These are phyloP conservation scores for Penicillium ucsense DNA, from an alignment of 495 filamentous ascomycete species.

Conservation along the genomic window DNA sequence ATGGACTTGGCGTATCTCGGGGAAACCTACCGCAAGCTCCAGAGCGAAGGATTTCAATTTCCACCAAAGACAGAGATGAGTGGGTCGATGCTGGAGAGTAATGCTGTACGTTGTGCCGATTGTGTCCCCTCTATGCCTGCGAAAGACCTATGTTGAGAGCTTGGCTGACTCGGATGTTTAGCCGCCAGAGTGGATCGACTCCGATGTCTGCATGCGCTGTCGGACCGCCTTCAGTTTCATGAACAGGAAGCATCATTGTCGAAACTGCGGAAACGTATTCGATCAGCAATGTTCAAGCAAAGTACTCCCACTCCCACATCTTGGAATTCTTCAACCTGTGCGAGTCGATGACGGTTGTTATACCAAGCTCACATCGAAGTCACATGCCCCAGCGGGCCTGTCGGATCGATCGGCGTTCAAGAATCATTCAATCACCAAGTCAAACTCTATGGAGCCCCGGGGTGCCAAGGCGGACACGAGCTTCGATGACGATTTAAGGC, in stretches of 20 bases:
- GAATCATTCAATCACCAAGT: constrained; percentile 44
- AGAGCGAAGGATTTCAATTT: constrained; percentile 78
- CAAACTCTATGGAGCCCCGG: constrained; percentile 73
- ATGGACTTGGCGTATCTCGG: constrained; percentile 75
- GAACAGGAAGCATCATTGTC: constrained; percentile 95
- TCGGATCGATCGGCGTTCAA: constrained; percentile 39
- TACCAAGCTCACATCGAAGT: constrained; percentile 73
- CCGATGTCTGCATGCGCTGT: constrained; percentile 97
- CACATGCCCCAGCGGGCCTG: constrained; percentile 29
- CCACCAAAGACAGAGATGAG: constrained; percentile 80
- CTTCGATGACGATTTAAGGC: constrained; percentile 91
- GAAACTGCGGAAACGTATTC: constrained; percentile 96
- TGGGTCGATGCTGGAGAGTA: constrained; percentile 94
- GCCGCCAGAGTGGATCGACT: constrained; percentile 97
- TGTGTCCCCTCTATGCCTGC: too few species aligned
- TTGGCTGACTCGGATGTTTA: constrained; percentile 25
- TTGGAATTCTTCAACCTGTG: constrained; percentile 85
- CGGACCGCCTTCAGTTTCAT: constrained; percentile 92
- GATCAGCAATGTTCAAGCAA: constrained; percentile 90
- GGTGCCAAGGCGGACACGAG: constrained; percentile 74
- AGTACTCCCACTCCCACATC: constrained; percentile 75
- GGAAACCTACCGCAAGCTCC: constrained; percentile 73
- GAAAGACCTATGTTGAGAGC: neutral
- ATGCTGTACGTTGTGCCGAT: constrained; percentile 53
- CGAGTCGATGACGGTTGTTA: constrained; percentile 97